A percentile compares a stretch with the other conserved stretches of the same genome.
Conservation (phyloP, 2,329 filamentous ascomycete species). For the Phialemonium atrogriseum region DNA sequence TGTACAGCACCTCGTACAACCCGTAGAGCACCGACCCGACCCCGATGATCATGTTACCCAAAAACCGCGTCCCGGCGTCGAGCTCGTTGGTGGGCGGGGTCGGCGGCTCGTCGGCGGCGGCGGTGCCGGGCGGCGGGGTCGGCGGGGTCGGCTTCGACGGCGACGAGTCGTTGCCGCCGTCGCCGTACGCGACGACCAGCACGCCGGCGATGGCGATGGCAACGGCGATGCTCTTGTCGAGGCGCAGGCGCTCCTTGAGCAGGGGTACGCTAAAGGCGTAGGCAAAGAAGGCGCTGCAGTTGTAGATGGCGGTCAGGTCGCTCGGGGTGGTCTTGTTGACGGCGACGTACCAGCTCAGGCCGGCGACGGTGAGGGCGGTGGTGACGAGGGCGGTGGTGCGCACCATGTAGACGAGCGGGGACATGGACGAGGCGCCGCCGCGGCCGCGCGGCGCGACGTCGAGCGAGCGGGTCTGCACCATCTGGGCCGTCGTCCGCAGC, state of each 20-base stretch:
- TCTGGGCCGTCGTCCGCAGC: conserved; percentile 53
- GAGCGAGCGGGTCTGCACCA: conserved; percentile 75
- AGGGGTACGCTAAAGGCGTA: conserved; percentile 94
- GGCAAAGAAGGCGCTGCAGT: conserved; percentile 97
- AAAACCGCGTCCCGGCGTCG: conserved; percentile 55
- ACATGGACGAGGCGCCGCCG: conserved; percentile 17
- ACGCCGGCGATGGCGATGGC: conserved; percentile 82
- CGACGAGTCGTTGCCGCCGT: conserved; percentile 41
- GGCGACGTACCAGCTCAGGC: conserved; percentile 90
- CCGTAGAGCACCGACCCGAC: conserved; percentile 87
- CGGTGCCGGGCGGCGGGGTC: conserved; percentile 8
- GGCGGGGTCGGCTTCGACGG: conserved; percentile 39
- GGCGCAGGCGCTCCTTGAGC: conserved; percentile 72
- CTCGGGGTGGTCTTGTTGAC: conserved; percentile 88
- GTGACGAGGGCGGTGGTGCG: conserved; percentile 77
- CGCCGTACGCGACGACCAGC: conserved; percentile 91
- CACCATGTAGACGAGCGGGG: conserved; percentile 68
- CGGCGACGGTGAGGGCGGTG: conserved; percentile 77
- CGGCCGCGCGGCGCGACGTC: conserved; percentile 43
- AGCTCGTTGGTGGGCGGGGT: conserved; percentile 9
- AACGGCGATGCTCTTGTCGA: conserved; percentile 82
- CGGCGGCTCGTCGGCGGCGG: conserved; percentile 7
- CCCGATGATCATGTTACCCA: conserved; percentile 90
- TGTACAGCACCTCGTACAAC: conserved; percentile 95
- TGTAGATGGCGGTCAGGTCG: conserved; percentile 96